Conservation (phyloP, 306 rosid genomes). For the Malus domestica region DNA sequence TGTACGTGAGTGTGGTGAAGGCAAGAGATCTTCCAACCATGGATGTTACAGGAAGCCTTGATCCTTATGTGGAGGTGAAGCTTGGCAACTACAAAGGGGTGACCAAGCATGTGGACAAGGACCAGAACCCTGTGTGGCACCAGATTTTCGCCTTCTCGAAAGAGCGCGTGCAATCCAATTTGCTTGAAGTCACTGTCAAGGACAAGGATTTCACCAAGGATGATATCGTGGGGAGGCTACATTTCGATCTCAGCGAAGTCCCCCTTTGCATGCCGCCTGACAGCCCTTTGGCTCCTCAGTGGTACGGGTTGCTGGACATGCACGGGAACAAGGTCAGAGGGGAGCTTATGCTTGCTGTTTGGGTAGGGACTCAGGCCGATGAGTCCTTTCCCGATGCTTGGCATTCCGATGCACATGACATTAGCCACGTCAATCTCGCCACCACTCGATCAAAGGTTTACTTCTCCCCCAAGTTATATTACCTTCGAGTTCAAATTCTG, state of each 20-base stretch:
- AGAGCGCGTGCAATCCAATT: conserved; percentile 65
- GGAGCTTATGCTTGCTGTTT: conserved; percentile 91
- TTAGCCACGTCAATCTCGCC: conserved; percentile 60
- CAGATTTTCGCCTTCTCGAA: conserved; percentile 84
- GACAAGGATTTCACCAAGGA: conserved; percentile 84
- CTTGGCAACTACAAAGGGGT: conserved; percentile 83
- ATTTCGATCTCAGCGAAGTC: conserved; percentile 56
- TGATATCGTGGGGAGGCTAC: conserved; percentile 73
- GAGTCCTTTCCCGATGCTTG: conserved; percentile 93
- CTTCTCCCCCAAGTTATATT: conserved; percentile 80
- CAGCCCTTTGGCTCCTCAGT: conserved; percentile 95
- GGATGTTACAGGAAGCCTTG: conserved; percentile 90
- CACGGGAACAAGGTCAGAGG: conserved; percentile 50
- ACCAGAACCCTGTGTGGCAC: conserved; percentile 79
- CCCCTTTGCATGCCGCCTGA: conserved; percentile 80
- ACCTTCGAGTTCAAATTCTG: conserved; percentile 68
- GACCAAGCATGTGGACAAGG: conserved; percentile 74
- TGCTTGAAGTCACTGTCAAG: conserved; percentile 69
- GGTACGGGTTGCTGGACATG: conserved; percentile 77
- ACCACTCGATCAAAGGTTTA: conserved; percentile 78
- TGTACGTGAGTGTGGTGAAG: conserved; percentile 85
- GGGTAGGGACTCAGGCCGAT: conserved; percentile 98
- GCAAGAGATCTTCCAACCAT: conserved; percentile 82
- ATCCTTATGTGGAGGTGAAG: conserved; percentile 89
- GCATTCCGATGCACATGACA: conserved; percentile 88